phyloP scores from a whole-genome alignment of 176 grass and related monocot genomes.

The Lolium multiflorum region DNA sequence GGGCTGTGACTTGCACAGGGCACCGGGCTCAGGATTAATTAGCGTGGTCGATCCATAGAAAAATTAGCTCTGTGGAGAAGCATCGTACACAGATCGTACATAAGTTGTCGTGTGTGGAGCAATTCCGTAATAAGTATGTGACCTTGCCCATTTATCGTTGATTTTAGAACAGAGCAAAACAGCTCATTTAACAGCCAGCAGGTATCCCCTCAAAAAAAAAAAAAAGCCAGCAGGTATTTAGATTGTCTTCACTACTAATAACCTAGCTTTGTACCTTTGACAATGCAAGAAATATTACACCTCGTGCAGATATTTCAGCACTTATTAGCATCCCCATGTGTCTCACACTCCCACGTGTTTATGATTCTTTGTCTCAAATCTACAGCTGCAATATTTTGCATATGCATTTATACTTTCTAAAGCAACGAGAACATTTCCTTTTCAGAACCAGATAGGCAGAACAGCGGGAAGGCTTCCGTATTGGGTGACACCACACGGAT shows the following conservation, averaged over 20 bases:
- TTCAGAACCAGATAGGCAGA: constrained; percentile 87
- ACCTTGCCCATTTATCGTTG: background rate
- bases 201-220: too few relatives aligned
- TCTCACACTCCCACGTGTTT: background rate
- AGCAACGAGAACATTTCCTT: background rate
- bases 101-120: too few relatives aligned
- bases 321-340: background rate
- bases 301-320: background rate
- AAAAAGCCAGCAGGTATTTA: background rate
- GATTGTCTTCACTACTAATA: constrained; percentile 4
- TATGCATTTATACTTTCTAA: constrained; percentile 23
- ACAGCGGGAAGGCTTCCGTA: constrained; percentile 77
- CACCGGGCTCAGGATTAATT: too few relatives aligned
- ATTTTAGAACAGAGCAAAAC: background rate
- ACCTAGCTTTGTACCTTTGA: background rate
- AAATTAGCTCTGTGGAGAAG: too few relatives aligned
- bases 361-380: background rate
- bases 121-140: background rate
- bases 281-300: background rate
- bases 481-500: constrained; percentile 70
- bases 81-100: too few relatives aligned
- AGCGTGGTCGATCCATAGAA: too few relatives aligned
- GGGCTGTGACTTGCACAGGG: too few relatives aligned
- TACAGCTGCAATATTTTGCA: background rate
- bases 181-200: background rate